phyloP scores from a whole-genome alignment of 495 filamentous ascomycete species.

The Chaetomium fimeti region DNA sequence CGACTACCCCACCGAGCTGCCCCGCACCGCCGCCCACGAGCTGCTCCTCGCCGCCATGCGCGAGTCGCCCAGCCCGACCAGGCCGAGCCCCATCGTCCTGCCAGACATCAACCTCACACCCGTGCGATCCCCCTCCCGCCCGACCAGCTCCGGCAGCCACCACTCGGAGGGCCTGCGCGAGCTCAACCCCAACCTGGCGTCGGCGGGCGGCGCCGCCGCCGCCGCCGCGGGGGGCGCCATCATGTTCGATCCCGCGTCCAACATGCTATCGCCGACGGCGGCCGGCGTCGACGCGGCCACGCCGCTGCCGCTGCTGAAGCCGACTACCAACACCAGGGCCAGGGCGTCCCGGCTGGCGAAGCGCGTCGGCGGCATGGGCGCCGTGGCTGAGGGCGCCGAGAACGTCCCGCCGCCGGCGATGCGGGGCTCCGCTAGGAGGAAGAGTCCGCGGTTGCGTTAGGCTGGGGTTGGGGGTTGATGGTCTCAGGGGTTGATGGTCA shows the following conservation, averaged over 20 bases:
- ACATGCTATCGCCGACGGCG: background rate
- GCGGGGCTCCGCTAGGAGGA: constrained; percentile 49
- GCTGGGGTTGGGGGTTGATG: background rate
- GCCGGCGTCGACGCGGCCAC: background rate
- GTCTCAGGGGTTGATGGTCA: too few relatives aligned
- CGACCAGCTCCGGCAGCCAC: constrained; percentile 20
- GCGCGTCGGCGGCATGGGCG: constrained; percentile 38
- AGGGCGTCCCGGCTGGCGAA: constrained; percentile 43
- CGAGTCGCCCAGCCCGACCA: constrained; percentile 23
- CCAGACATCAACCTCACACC: constrained; percentile 37
- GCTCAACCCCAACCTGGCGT: constrained; percentile 46
- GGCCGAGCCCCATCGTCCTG: constrained; percentile 35
- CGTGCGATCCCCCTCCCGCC: constrained; percentile 20
- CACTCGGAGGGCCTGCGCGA: constrained; percentile 42
- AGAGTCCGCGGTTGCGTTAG: constrained; percentile 51
- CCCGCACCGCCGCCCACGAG: constrained; percentile 72
- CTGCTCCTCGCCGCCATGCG: constrained; percentile 59
- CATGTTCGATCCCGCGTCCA: background rate
- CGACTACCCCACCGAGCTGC: constrained; percentile 69
- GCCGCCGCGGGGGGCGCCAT: constrained; percentile 1
- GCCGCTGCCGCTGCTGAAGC: constrained; percentile 50
- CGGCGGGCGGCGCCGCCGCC: constrained; percentile 1
- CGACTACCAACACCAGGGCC: constrained; percentile 47
- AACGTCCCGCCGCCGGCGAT: constrained; percentile 54
- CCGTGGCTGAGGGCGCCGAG: constrained; percentile 57